Conservation (phyloP, 2,329 filamentous ascomycete genomes). For the Didymella keratinophila region DNA sequence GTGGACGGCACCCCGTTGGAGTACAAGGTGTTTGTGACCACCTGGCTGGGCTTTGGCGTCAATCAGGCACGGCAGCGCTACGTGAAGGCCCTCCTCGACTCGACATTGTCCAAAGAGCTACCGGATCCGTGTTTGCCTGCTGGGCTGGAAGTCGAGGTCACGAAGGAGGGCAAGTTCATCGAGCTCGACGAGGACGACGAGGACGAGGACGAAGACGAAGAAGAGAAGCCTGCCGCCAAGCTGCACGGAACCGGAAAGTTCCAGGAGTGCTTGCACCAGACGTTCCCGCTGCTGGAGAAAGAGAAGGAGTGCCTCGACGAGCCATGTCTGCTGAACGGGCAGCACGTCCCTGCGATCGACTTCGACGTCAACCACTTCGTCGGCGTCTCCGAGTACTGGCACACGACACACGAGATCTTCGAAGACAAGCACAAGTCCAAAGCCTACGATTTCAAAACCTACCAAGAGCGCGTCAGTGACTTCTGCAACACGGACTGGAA, state of each 20-base stretch:
- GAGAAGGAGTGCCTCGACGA: slow-evolving; percentile 82
- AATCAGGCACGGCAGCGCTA: slow-evolving; percentile 90
- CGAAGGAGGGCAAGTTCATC: slow-evolving; percentile 71
- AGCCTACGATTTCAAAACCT: slow-evolving; percentile 88
- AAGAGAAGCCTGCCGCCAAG: slow-evolving; percentile 50
- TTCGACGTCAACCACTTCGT: slow-evolving; percentile 98
- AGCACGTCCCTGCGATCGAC: slow-evolving; percentile 93
- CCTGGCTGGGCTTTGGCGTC: slow-evolving; percentile 97
- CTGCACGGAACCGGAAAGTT: slow-evolving; percentile 88
- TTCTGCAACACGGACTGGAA: slow-evolving; percentile 89
- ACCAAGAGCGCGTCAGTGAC: slow-evolving; percentile 81
- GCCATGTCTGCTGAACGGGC: slow-evolving; percentile 88
- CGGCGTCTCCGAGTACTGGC: slow-evolving; percentile 98
- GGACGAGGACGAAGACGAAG: slow-evolving; percentile 39
- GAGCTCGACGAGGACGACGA: slow-evolving; percentile 55
- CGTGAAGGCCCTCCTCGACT: slow-evolving; percentile 75
- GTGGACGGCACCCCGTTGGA: slow-evolving; percentile 80
- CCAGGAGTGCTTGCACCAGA: slow-evolving; percentile 80
- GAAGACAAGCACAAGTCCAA: slow-evolving; percentile 76
- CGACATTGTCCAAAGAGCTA: slow-evolving; percentile 71
- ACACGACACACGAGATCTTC: slow-evolving; percentile 96
- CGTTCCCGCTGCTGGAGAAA: slow-evolving; percentile 87
- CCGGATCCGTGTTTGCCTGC: slow-evolving; percentile 90
- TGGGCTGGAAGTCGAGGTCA: slow-evolving; percentile 76
- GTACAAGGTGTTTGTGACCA: slow-evolving; percentile 91